Evolutionary conservation across 2,329 filamentous ascomycete genomes (phyloP), one percentile per base, ranked within the genome.

Genomic region (Colletotrichum sp.): DNA sequence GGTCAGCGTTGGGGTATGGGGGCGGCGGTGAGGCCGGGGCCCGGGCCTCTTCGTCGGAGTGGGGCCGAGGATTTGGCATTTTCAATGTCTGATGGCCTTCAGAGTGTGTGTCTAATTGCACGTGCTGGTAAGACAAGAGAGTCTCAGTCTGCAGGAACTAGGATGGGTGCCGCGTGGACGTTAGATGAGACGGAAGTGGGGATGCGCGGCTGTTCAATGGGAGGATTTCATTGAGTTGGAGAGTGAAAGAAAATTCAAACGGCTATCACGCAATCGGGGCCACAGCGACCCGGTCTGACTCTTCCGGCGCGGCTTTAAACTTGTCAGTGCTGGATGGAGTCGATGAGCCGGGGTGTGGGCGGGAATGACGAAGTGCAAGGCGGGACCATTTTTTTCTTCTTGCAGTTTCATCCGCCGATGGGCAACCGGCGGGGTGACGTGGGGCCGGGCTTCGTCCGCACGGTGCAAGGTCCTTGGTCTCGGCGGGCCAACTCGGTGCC

Each of bases 21-120:
- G 64, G 73, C 64, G 69, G 64, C 30, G 57, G 64, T 28, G 69
- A 72, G 13, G 60, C 39, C 34, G 62, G 36, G 10, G 32, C 68
- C 10, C 64, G 39, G 64, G 32, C 64, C 57, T 68, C 73, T 64
- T 68, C 70, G 21, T 73, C 73, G 57, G 32, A 68, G 73, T 59
- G 73, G 64, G 73, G 68, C 72, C 72, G 26, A 15, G 24, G 24
- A 26, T 8, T 52, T 1, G 64, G 8, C 69, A 76, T 76, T 34
- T 68, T 26, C 7, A 32, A 24, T 10, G 49, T 1, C 55, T 21
- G 8, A 30, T 18, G 2, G 21, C 6, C 63, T 9, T 28, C 15
- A n/a, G 13, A 52, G 16, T 21, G 32, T 28, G 30, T 59, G 8
- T 15, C 59, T n/a, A 2, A 24, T n/a, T 10, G 10, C 44, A 13